Evolutionary conservation across 768 basidiomycete genomes (phyloP).

Genomic region (Xanthoconium purpureum): DNA sequence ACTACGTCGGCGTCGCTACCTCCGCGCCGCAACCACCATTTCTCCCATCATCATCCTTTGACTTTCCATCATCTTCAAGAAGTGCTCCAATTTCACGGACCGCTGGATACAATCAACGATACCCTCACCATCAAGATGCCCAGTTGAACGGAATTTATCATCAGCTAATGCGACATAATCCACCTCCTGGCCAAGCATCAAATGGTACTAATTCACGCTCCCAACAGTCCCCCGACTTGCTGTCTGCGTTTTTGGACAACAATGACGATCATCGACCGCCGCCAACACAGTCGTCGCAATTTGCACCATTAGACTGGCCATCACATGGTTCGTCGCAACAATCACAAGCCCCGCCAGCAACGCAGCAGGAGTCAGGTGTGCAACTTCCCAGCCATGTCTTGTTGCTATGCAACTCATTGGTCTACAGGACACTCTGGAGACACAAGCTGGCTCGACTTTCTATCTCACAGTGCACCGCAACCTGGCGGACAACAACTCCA

Average conservation of each 20-base stretch:
- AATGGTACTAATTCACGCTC: slow-evolving; percentile 18
- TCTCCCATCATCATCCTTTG: slow-evolving; percentile 26
- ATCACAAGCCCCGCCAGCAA: slow-evolving; percentile 14
- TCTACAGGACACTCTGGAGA: slow-evolving; percentile 27
- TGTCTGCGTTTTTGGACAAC: slow-evolving; percentile 31
- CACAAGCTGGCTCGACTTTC: slow-evolving; percentile 33
- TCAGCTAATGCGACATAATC: slow-evolving; percentile 29
- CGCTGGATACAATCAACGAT: slow-evolving; percentile 27
- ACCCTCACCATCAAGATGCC: slow-evolving; percentile 30
- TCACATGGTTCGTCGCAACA: slow-evolving; percentile 29
- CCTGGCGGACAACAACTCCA: slow-evolving; percentile 26
- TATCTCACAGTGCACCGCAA: slow-evolving; percentile 29
- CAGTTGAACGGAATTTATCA: slow-evolving; percentile 33
- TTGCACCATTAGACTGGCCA: slow-evolving; percentile 32
- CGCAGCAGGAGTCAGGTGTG: slow-evolving; percentile 28
- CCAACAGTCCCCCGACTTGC: slow-evolving; percentile 26
- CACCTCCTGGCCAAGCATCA: slow-evolving; percentile 17
- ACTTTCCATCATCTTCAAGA: slow-evolving; percentile 31
- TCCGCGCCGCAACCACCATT: slow-evolving; percentile 22
- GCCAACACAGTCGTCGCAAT: slow-evolving; percentile 24
- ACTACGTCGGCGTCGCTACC: slow-evolving; percentile 19
- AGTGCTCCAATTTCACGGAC: slow-evolving; percentile 21
- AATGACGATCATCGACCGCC: slow-evolving; percentile 27
- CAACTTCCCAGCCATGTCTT: not conserved
- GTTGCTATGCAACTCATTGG: not conserved